Conservation (phyloP, 2,329 filamentous ascomycete genomes). For the Gaeumannomyces tritici region DNA sequence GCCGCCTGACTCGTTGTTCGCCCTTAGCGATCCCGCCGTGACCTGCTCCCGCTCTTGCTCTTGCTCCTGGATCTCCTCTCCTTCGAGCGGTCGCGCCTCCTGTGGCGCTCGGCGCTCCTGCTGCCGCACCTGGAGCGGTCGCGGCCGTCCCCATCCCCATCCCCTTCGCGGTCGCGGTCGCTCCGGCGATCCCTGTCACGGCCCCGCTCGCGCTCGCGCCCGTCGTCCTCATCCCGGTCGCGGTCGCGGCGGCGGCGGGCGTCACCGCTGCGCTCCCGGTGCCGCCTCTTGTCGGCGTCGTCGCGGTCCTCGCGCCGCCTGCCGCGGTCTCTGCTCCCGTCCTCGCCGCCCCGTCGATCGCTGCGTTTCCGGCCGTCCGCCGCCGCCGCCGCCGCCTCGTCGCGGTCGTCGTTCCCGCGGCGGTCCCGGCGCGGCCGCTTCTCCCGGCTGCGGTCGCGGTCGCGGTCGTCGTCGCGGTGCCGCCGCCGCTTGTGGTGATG, state of each 20-base stretch:
- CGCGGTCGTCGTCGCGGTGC: slow-evolving; percentile 17
- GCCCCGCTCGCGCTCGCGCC: slow-evolving; percentile 8
- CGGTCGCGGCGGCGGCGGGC: background rate
- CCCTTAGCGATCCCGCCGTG: background rate
- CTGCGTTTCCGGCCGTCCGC: slow-evolving; percentile 11
- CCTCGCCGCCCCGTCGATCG: slow-evolving; percentile 12
- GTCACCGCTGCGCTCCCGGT: background rate
- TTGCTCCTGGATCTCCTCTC: background rate
- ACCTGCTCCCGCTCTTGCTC: background rate
- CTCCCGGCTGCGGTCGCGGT: slow-evolving; percentile 29
- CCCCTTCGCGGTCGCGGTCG: too few species aligned
- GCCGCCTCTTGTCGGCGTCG: background rate
- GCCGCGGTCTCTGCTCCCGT: slow-evolving; percentile 13
- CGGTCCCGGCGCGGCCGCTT: too few species aligned
- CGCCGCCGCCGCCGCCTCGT: too few species aligned
- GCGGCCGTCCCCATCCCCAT: slow-evolving; percentile 12
- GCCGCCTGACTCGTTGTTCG: background rate
- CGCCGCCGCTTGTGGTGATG: too few species aligned
- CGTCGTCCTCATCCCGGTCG: slow-evolving; percentile 19
- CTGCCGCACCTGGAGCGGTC: slow-evolving; percentile 4
- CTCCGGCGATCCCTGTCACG: slow-evolving; percentile 9
- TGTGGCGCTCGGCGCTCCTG: slow-evolving; percentile 16
- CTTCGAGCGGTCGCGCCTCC: background rate
- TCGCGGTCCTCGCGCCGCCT: background rate
- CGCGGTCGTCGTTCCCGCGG: slow-evolving; percentile 19